Base-by-base conservation (phyloP, 208 protist species). In the Crithidia expoeki region DNA sequence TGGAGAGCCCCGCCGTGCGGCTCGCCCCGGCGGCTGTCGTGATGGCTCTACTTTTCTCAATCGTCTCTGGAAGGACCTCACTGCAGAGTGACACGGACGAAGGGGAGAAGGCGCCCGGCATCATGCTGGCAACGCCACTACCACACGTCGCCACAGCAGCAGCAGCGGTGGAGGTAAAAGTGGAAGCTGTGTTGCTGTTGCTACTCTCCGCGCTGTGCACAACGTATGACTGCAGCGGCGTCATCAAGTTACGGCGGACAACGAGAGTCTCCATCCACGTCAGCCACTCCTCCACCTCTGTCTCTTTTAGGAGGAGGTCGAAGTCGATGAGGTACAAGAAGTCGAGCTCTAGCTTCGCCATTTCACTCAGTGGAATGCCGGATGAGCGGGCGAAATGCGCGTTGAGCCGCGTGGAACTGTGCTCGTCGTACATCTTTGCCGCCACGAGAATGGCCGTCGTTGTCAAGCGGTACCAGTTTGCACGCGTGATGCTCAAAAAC, bases 261-360 rank as follows among this genome's bases (percentile, higher is more conserved):
- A 88, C 90, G 9, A 93, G 68, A 9, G 70, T 59, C 58, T 92
- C 85, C 86, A 96, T 93, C 89, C 91, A 96, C 16, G 44, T 67
- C 21, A 87, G 65, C 87, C 88, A 94, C 47, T 73, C 63, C 75
- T 85, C 84, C 60, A 94, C 83, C 56, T 96, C 91, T 2, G 72
- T 57, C 56, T 96, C 88, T 38, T 81, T 80, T 16, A 96, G 69
- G 0, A 96, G 59, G 1, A 94, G 76, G 47, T 89, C 81, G 50
- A 96, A 96, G 59, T 96, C 91, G 30, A 89, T 60, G 0, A 96
- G 78, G 68, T 90, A 96, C 23, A 96, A 74, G 77, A 96, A 94
- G 65, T 94, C 83, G 2, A 96, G 33, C 81, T 96, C 91, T 17
- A 94, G 74, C 17, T 64, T 51, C 25, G 84, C 86, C 57, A 96